Conservation (phyloP, 2,329 filamentous ascomycete genomes). For the Intubia oerlemansii region DNA sequence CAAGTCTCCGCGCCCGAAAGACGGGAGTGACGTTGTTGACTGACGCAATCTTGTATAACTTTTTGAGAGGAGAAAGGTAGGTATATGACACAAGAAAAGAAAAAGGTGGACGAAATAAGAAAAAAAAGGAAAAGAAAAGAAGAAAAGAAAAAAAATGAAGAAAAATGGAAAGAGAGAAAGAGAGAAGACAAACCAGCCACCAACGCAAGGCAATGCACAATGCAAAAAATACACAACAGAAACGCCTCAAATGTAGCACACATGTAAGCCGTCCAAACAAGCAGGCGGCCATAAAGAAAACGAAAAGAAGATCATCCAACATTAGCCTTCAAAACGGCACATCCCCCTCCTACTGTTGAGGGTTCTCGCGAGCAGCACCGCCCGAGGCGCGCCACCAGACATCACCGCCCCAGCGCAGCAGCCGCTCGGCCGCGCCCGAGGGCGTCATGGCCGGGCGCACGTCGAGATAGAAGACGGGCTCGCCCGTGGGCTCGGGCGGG, state of each 20-base stretch:
- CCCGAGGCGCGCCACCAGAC: slow-evolving; percentile 84
- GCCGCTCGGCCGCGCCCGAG: slow-evolving; percentile 55
- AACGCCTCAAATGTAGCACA: no score
- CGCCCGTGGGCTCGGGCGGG: slow-evolving; percentile 59
- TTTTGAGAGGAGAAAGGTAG: neutral
- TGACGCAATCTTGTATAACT: no score
- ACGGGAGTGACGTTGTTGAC: no score
- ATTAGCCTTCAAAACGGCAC: no score
- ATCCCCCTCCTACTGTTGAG: no score
- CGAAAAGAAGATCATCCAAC: no score
- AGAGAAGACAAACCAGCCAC: no score
- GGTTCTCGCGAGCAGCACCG: slow-evolving; percentile 32
- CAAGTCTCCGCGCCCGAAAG: no score
- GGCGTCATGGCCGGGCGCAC: slow-evolving; percentile 78
- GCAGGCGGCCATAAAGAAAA: neutral
- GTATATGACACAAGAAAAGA: neutral
- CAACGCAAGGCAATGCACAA: no score
- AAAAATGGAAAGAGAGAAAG: neutral
- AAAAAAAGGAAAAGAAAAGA: neutral
- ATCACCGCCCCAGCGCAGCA: slow-evolving; percentile 79
- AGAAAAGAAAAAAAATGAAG: neutral
- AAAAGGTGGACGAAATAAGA: neutral
- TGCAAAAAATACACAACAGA: no score
- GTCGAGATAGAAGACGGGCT: slow-evolving; percentile 90
- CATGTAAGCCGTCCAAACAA: no score